Conservation (phyloP, 345 rosid genomes). For the Camelina sativa region DNA sequence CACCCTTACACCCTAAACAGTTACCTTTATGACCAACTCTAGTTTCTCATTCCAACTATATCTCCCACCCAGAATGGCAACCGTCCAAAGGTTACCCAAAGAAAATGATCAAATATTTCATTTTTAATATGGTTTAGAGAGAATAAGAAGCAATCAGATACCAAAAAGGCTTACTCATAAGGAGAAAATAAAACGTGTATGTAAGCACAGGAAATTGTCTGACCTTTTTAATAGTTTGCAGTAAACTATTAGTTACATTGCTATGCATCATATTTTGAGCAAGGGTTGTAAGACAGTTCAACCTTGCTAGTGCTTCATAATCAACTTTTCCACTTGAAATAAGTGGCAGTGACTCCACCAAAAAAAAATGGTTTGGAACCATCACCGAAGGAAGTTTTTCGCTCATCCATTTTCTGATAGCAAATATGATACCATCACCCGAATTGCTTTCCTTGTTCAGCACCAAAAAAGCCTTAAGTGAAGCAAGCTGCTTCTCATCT, state of each 20-base stretch:
- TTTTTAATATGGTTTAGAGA: conserved; percentile 26
- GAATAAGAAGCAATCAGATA: conserved; percentile 2
- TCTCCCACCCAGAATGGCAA: neutral
- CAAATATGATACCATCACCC: conserved; percentile 46
- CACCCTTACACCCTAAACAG: neutral
- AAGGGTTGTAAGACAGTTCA: conserved; percentile 36
- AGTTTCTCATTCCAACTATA: neutral
- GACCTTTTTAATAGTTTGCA: conserved; percentile 78
- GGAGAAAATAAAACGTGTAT: neutral
- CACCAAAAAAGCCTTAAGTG: conserved; percentile 64
- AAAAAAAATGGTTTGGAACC: conserved; percentile 67
- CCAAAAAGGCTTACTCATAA: conserved; percentile 9
- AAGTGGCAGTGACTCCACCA: conserved; percentile 65
- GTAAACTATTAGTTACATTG: conserved; percentile 39
- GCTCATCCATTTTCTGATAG: conserved; percentile 67
- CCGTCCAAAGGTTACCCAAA: conserved; percentile 17
- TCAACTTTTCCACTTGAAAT: conserved; percentile 87
- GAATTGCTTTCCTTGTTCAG: conserved; percentile 51
- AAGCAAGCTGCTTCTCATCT: conserved; percentile 49
- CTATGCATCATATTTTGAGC: conserved; percentile 44
- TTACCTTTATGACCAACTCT: conserved; percentile 4
- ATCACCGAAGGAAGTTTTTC: conserved; percentile 69
- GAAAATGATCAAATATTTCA: neutral
- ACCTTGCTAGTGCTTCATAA: conserved; percentile 58
- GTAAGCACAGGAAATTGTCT: conserved; percentile 21